Base-by-base conservation (phyloP, 495 filamentous ascomycete species). In the Penicillium diatomitis region DNA sequence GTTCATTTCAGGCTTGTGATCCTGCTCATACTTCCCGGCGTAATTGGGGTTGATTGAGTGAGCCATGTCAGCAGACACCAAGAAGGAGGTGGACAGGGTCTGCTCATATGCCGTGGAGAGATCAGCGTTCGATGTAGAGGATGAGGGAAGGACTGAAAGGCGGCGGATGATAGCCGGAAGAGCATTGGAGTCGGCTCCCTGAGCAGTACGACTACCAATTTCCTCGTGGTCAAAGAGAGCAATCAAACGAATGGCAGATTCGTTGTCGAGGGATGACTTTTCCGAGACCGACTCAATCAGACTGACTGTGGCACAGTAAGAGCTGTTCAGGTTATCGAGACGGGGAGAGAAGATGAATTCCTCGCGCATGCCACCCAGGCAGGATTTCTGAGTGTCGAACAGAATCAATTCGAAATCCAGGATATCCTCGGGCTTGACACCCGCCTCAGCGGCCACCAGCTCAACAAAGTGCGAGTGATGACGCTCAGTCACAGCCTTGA, bases 151-250 rank as follows among this genome's bases (percentile, higher is more conserved):
- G 28, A 88, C 82, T 5, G 87, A 92, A 20, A 99, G 79, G 38
- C 92, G 86, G 34, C 88, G 85, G 46, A 96, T 79, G 38, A 99
- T 81, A 32, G 88, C 80, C 0, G 92, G 94, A 4, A 99, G 81
- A 27, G 95, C 73, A 66, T 95, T 95, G 4, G 89, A 96, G 67
- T 90, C 81, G 3, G 92, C 92, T 55, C 92, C 92, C 56, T 99
- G 94, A 5, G 92, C 90, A 6, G 86, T 91, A 33, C 76, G 77
- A 53, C 87, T 94, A 41, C 92, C 94, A 58, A 97, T 90, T 60
- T 99, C 92, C 65, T 99, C 92, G 71, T 99, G 92, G 64, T 99
- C 92, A 64, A 97, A 99, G 56, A 90, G 82, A 27, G 88, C 81
- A 57, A 96, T 84, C 8, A 99, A 73, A 28, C 92, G 88, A 58